These are phyloP conservation scores for Phalaenopsis hybrid DNA, from an alignment of 116 monocot species.

Conservation along the genomic window DNA sequence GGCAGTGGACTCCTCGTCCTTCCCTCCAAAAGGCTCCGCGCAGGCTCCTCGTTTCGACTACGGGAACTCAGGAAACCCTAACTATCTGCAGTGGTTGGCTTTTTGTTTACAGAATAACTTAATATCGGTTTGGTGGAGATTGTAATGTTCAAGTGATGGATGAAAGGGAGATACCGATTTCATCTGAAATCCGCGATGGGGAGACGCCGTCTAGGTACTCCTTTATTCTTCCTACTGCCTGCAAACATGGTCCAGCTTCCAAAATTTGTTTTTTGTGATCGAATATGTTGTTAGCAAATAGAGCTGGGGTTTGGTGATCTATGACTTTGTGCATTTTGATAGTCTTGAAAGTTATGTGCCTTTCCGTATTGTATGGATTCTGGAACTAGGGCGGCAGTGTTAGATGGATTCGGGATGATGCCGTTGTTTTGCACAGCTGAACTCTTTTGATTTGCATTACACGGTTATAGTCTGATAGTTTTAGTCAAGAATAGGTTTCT, in stretches of 20 bases:
- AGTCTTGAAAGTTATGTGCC: background rate
- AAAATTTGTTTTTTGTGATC: background rate
- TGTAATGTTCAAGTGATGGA: slow-evolving; percentile 10
- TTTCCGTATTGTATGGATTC: background rate
- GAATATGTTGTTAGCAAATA: background rate
- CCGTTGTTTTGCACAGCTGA: background rate
- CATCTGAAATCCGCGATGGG: background rate
- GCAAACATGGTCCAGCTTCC: background rate
- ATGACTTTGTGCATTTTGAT: background rate
- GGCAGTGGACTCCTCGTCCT: background rate
- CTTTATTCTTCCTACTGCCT: background rate
- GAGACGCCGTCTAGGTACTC: slow-evolving; percentile 9
- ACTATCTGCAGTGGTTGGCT: background rate
- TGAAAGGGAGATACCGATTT: slow-evolving; percentile 7
- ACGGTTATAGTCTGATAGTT: background rate
- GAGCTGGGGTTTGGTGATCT: background rate
- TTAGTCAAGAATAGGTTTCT: background rate
- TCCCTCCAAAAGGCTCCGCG: background rate
- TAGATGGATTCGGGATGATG: background rate
- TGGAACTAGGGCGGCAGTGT: background rate
- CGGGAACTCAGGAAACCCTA: background rate
- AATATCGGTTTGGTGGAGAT: background rate
- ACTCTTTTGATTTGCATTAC: background rate
- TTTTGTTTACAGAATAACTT: background rate
- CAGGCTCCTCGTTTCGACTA: background rate